phyloP scores from a whole-genome alignment of 1,284 basidiomycete genomes.

The Ganoderma leucocontextum region DNA sequence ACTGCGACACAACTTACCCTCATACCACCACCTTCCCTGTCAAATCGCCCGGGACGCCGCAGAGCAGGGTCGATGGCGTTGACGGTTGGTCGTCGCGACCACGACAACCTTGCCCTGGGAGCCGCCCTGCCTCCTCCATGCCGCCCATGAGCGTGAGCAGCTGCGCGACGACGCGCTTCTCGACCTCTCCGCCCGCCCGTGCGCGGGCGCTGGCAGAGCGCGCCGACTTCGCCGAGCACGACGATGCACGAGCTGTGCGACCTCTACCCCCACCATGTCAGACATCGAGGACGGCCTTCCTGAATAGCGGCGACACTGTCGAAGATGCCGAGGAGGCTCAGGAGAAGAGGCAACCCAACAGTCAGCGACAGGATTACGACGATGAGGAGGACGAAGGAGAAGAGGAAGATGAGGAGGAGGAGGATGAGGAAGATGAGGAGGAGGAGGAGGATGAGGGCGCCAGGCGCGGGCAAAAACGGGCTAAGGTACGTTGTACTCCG shows the following conservation, averaged over 20 bases:
- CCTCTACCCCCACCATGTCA: conserved; percentile 53
- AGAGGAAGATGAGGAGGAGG: conserved; percentile 59
- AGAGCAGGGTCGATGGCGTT: conserved; percentile 98
- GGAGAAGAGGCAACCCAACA: conserved; percentile 39
- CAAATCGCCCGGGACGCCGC: conserved; percentile 91
- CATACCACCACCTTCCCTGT: conserved; percentile 6
- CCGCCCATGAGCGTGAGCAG: conserved; percentile 96
- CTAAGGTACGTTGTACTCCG: conserved; percentile 54
- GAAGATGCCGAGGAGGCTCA: conserved; percentile 45
- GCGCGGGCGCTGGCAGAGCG: conserved; percentile 91
- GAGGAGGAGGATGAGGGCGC: conserved; percentile 51
- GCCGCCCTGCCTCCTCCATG: conserved; percentile 65
- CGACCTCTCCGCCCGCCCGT: conserved; percentile 91
- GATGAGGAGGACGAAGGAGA: conserved; percentile 62
- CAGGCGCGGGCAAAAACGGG: conserved; percentile 57
- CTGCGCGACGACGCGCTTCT: conserved; percentile 95
- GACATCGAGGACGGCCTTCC: conserved; percentile 55
- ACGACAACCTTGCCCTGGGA: conserved; percentile 80
- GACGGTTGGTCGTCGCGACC: conserved; percentile 96
- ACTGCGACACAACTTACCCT: background rate
- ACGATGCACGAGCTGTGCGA: conserved; percentile 89
- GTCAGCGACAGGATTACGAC: conserved; percentile 43
- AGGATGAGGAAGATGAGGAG: conserved; percentile 53
- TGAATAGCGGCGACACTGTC: conserved; percentile 26
- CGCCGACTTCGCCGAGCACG: conserved; percentile 97